Percentiles rank a stretch among this genome's conserved stretches.
These are phyloP conservation scores for Metschnikowia cubensis DNA, from an alignment of 805 yeast genomes.

Conservation along the genomic window DNA sequence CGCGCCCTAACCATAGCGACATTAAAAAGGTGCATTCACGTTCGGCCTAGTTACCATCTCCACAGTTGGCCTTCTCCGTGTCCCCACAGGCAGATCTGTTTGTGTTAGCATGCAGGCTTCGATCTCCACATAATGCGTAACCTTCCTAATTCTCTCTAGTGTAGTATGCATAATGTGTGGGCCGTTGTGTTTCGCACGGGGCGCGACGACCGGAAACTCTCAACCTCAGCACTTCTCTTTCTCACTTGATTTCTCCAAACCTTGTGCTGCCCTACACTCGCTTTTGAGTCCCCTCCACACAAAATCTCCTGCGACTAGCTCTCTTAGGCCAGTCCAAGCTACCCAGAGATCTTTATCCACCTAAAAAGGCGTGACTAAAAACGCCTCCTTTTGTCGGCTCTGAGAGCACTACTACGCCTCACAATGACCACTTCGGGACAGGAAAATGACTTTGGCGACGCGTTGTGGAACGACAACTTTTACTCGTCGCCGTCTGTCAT, in stretches of 20 bases:
- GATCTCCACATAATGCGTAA: neutral
- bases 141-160: neutral
- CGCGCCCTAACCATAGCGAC: neutral
- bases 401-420: neutral
- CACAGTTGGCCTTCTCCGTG: neutral
- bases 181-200: constrained; percentile 2
- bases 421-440: constrained; percentile 9
- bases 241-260: neutral
- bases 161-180: neutral
- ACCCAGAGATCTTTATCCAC: neutral
- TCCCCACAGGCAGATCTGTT: neutral
- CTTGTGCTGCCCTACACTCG: neutral
- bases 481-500: constrained; percentile 27
- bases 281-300: neutral
- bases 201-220: constrained; percentile 3
- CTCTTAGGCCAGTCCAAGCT: neutral
- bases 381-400: neutral
- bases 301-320: neutral
- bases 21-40: neutral
- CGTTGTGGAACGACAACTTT: constrained; percentile 30
- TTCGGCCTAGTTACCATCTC: neutral
- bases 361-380: neutral
- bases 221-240: neutral
- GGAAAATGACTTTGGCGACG: constrained; percentile 27
- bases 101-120: neutral